Conservation (phyloP, 306 rosid genomes). For the Herpetospermum pedunculosum region DNA sequence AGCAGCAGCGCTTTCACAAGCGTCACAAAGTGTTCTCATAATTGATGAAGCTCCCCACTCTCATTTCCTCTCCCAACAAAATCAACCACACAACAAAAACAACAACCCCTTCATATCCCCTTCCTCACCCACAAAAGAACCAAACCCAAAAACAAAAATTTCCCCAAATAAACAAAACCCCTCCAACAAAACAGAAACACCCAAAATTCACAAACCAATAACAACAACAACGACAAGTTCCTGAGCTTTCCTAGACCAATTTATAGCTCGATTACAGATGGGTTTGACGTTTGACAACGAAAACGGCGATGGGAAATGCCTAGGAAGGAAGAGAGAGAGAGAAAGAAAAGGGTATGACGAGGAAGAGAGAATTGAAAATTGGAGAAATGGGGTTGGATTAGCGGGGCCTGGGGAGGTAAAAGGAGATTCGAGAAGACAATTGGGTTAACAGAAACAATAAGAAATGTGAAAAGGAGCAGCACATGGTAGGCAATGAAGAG, state of each 20-base stretch:
- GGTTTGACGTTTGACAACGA: constrained; percentile 6
- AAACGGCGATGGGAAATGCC: neutral
- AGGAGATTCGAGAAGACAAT: constrained; percentile 8
- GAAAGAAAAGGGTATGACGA: neutral
- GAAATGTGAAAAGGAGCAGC: neutral
- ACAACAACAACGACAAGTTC: neutral
- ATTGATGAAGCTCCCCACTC: constrained; percentile 39
- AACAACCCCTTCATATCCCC: neutral
- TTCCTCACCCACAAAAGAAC: neutral
- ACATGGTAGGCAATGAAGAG: neutral
- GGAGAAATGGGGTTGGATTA: neutral
- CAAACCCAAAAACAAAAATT: neutral
- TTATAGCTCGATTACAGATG: constrained; percentile 5
- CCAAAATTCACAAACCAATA: neutral
- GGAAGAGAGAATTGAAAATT: neutral
- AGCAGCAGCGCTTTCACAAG: constrained; percentile 97
- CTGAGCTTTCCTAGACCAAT: neutral
- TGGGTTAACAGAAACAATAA: neutral
- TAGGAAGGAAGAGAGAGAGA: neutral
- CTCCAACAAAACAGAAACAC: neutral
- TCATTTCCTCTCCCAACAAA: constrained; percentile 47
- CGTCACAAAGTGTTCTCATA: constrained; percentile 98
- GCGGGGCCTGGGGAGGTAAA: constrained; percentile 2
- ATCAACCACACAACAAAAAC: neutral
- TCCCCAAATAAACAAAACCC: neutral